Conservation (phyloP, 192 early-diverging fungal genomes). For the Dispira simplex region DNA sequence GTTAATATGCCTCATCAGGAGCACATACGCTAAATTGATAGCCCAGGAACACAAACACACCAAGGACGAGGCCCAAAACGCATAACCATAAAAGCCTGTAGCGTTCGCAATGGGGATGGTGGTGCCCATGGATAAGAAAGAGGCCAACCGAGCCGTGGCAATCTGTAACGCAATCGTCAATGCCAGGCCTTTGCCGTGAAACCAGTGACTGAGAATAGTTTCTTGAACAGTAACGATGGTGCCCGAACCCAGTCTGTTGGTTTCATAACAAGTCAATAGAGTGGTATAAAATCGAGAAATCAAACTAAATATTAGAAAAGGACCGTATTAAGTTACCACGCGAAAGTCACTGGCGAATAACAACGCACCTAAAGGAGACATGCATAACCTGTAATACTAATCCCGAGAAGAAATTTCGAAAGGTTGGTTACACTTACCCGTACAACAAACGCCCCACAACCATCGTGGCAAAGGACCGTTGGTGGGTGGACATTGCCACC, state of each 20-base stretch:
- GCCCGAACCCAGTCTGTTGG: slow-evolving; percentile 35
- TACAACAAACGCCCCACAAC: slow-evolving; percentile 34
- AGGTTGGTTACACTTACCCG: slow-evolving; percentile 17
- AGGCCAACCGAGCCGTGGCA: slow-evolving; percentile 51
- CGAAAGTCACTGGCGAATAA: too few species aligned
- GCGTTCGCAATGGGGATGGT: slow-evolving; percentile 39
- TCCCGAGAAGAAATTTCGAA: too few species aligned
- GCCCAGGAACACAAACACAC: slow-evolving; percentile 50
- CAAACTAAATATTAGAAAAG: too few species aligned
- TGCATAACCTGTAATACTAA: too few species aligned
- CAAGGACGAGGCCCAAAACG: slow-evolving; percentile 40
- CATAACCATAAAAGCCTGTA: slow-evolving; percentile 19
- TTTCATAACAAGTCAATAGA: neutral
- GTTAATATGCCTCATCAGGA: slow-evolving; percentile 28
- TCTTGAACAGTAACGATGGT: slow-evolving; percentile 69
- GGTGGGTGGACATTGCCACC: slow-evolving; percentile 30
- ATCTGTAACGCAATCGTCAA: slow-evolving; percentile 52
- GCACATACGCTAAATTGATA: slow-evolving; percentile 52
- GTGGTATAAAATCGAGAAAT: too few species aligned
- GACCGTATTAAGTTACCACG: too few species aligned
- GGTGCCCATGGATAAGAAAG: slow-evolving; percentile 49
- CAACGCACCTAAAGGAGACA: too few species aligned
- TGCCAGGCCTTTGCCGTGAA: slow-evolving; percentile 46
- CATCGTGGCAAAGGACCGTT: slow-evolving; percentile 29
- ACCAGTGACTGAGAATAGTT: slow-evolving; percentile 67